A percentile compares a stretch with the other conserved stretches of the same genome.
These are phyloP conservation scores for Phaeoacremonium minimum DNA, from an alignment of 2,329 filamentous ascomycete genomes.

Conservation along the genomic window DNA sequence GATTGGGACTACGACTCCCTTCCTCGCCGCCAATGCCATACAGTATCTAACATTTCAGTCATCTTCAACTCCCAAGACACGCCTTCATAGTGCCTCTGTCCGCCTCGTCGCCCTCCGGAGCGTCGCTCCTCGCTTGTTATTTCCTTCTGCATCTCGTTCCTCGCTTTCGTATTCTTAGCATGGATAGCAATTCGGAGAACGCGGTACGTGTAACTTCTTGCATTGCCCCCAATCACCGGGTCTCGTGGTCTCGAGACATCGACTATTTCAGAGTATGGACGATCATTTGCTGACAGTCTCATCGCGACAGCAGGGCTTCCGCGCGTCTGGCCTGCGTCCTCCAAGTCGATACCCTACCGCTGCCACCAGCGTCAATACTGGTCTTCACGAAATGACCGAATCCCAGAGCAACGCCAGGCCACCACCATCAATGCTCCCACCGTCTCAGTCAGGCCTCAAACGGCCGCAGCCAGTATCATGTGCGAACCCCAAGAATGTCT, in stretches of 20 bases:
- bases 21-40: background rate
- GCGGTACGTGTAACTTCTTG: slow-evolving; percentile 18
- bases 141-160: slow-evolving; percentile 11
- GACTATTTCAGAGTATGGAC: no score
- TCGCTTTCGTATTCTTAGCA: slow-evolving; percentile 18
- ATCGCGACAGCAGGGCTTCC: slow-evolving; percentile 15
- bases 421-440: slow-evolving; percentile 35
- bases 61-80: no score
- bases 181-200: slow-evolving; percentile 28
- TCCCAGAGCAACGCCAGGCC: slow-evolving; percentile 56
- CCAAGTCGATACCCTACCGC: slow-evolving; percentile 13
- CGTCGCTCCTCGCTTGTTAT: slow-evolving; percentile 11
- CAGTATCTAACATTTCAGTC: no score
- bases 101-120: slow-evolving; percentile 9
- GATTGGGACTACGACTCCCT: background rate
- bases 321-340: slow-evolving; percentile 15
- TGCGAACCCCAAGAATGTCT: no score
- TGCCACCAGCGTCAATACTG: slow-evolving; percentile 14
- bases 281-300: no score
- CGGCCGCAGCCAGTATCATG: slow-evolving; percentile 27
- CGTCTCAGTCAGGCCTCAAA: slow-evolving; percentile 41
- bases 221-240: background rate
- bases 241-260: no score
- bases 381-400: slow-evolving; percentile 51
- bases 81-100: slow-evolving; percentile 13